Evolutionary conservation across 352 stramenopile species (phyloP).

Genomic region (Pythium dissimile): DNA sequence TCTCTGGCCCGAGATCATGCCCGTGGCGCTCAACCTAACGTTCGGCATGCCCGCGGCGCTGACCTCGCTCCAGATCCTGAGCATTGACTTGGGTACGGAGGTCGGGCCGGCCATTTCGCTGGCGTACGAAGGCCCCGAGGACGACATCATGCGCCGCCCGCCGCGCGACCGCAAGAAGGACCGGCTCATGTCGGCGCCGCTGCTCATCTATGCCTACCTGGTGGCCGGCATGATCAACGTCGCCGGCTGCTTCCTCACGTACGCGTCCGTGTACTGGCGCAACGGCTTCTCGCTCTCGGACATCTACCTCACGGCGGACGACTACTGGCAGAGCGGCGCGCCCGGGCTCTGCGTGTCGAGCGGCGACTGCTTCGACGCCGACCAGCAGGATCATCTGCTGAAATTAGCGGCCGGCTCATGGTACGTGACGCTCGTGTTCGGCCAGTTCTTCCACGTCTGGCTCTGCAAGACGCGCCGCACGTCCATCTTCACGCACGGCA

Average conservation of each 20-base stretch:
- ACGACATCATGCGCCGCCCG: conserved; percentile 76
- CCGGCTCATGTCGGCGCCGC: conserved; percentile 69
- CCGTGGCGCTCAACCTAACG: conserved; percentile 68
- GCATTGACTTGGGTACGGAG: conserved; percentile 87
- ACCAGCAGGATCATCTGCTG: conserved; percentile 48
- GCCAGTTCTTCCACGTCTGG: conserved; percentile 82
- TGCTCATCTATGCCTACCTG: conserved; percentile 83
- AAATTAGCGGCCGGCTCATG: conserved; percentile 59
- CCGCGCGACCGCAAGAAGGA: conserved; percentile 70
- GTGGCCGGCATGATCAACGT: conserved; percentile 83
- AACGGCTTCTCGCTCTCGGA: conserved; percentile 34
- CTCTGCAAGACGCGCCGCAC: conserved; percentile 83
- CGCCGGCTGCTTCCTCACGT: conserved; percentile 33
- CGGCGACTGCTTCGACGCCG: conserved; percentile 30
- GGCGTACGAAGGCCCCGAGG: conserved; percentile 76
- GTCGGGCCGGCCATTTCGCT: conserved; percentile 88
- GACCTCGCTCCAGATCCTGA: conserved; percentile 87
- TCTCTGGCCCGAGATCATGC: conserved; percentile 78
- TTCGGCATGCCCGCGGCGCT: conserved; percentile 77
- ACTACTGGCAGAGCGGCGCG: conserved; percentile 25
- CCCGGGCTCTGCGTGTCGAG: conserved; percentile 24
- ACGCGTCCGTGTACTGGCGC: conserved; percentile 35
- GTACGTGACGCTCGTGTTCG: conserved; percentile 69
- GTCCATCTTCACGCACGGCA: conserved; percentile 59
- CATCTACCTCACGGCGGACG: conserved; percentile 33